phyloP scores from a whole-genome alignment of 257 asterid genomes.

The Gentiana straminea region DNA sequence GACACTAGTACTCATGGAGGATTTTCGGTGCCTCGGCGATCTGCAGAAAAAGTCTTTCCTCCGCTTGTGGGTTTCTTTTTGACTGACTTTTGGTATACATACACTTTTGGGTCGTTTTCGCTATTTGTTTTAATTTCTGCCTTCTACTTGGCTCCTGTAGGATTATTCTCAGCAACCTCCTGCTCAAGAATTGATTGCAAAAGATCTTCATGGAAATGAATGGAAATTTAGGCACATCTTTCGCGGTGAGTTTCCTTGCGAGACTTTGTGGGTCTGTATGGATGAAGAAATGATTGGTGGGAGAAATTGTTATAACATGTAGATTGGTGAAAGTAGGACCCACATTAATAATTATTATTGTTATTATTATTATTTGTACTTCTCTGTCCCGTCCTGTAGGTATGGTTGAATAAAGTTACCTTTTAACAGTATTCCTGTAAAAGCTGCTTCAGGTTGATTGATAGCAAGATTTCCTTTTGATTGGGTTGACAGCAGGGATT shows the following conservation, averaged over 20 bases:
- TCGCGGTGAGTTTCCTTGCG: constrained; percentile 47
- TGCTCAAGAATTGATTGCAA: constrained; percentile 78
- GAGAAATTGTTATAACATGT: no score
- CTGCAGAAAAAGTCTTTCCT: constrained; percentile 98
- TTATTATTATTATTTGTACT: no score
- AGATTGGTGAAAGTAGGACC: no score
- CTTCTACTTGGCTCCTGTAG: constrained; percentile 23
- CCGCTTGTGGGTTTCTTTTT: constrained; percentile 56
- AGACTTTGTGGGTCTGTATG: no score
- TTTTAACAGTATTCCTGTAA: no score
- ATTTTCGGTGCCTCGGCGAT: constrained; percentile 95
- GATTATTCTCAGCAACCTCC: constrained; percentile 93
- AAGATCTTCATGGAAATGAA: constrained; percentile 95
- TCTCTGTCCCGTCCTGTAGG: no score
- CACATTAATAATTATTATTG: no score
- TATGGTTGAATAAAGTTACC: no score
- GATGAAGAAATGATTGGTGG: no score
- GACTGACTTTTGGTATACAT: background rate
- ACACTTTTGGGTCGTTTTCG: constrained; percentile 1
- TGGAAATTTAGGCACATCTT: constrained; percentile 96
- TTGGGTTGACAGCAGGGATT: no score
- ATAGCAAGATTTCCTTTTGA: no score
- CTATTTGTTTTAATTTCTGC: constrained; percentile 4
- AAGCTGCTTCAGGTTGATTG: no score
- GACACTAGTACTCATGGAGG: constrained; percentile 99